These are phyloP conservation scores for Nothomitra cinnamomea DNA, from an alignment of 2,329 filamentous ascomycete genomes.

Conservation along the genomic window DNA sequence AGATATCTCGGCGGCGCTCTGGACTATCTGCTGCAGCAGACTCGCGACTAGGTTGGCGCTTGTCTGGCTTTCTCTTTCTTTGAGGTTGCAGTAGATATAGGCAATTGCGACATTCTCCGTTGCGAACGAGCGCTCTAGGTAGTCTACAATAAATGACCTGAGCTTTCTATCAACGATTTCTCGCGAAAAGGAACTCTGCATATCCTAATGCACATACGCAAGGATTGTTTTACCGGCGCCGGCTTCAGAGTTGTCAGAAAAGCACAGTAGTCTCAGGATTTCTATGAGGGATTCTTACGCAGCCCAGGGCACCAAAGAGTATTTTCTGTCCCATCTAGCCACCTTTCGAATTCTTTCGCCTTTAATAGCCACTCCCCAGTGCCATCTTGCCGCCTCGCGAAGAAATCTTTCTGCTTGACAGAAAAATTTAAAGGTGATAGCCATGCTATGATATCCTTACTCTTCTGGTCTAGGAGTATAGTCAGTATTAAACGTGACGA, in stretches of 20 bases:
- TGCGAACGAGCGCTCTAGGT: background rate
- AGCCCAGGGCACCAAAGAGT: background rate
- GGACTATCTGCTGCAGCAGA: slow-evolving; percentile 1
- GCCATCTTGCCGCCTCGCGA: background rate
- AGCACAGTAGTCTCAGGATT: background rate
- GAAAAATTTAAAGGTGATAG: background rate
- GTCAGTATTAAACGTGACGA: no score
- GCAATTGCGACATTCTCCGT: background rate
- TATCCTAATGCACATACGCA: background rate
- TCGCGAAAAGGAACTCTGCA: background rate
- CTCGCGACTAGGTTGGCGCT: background rate
- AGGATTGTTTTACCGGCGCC: slow-evolving; percentile 1
- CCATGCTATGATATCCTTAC: background rate
- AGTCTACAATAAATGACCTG: background rate
- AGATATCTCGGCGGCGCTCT: background rate
- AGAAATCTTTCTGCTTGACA: background rate
- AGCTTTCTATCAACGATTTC: background rate
- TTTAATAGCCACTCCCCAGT: background rate
- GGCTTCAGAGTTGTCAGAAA: background rate
- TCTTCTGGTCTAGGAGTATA: background rate
- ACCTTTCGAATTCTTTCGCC: background rate
- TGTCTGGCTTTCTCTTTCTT: background rate
- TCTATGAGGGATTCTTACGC: background rate
- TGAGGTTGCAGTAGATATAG: slow-evolving; percentile 1
- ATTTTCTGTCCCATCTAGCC: background rate